Evolutionary conservation across 2,329 filamentous ascomycete genomes (phyloP).

Genomic region (Ophiocordyceps australis): DNA sequence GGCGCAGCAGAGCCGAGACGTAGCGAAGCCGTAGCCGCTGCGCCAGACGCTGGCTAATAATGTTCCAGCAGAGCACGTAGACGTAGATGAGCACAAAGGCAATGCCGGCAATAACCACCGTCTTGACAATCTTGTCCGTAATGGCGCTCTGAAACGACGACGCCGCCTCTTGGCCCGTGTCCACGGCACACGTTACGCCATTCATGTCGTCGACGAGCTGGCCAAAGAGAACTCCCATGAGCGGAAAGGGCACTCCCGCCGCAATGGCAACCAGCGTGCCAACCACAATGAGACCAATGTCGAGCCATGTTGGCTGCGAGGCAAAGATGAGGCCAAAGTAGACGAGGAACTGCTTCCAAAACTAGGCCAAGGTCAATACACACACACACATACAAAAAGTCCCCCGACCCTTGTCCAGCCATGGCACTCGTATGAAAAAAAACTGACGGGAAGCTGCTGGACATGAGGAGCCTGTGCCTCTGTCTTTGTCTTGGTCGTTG

Average conservation of each 20-base stretch:
- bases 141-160: conserved; percentile 21
- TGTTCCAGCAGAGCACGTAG: conserved; percentile 44
- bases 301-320: conserved; percentile 22
- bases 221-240: conserved; percentile 47
- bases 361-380: too few relatives aligned
- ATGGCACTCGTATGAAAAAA: too few relatives aligned
- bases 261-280: conserved; percentile 28
- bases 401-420: too few relatives aligned
- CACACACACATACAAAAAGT: too few relatives aligned
- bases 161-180: too few relatives aligned
- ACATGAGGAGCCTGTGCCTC: too few relatives aligned
- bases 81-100: conserved; percentile 46
- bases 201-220: conserved; percentile 42
- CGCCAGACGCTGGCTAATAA: conserved; percentile 44
- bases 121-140: conserved; percentile 37
- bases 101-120: conserved; percentile 46
- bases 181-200: too few relatives aligned
- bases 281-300: conserved; percentile 20
- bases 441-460: too few relatives aligned
- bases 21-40: conserved; percentile 44
- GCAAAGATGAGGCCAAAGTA: conserved; percentile 27
- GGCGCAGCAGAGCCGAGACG: conserved; percentile 35
- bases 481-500: too few relatives aligned
- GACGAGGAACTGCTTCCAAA: too few relatives aligned
- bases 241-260: conserved; percentile 43